Evolutionary conservation across 345 rosid species (phyloP), one percentile per base, ranked within the genome.

Genomic region (Cardamine chenopodiifolia): DNA sequence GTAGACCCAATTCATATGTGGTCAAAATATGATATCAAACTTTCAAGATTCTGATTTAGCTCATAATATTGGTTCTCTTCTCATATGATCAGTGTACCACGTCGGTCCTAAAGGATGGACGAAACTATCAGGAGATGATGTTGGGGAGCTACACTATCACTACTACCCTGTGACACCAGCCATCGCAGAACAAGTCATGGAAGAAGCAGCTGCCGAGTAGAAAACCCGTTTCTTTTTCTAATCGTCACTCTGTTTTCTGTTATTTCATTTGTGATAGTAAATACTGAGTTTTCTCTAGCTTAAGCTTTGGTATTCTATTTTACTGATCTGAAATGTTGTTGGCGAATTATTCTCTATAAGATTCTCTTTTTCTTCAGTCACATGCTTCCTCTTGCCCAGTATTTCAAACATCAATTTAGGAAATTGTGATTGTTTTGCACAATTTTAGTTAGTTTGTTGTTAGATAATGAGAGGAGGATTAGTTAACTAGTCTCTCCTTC

Each of bases 31-130:
- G 49, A 28, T 63, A 55, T 42, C 18, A 20, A 71, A 58, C 55
- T 40, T 37, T 37, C 17, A 56, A 56, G 68, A 64, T 64, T 49
- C 37, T 37, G 29, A 55, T 7, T 59, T 39, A 55, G 32, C 63
- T 65, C 35, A 23, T 12, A 11, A 26, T 7, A 12, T 79, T 20
- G 42, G 6, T 23, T 74, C 34, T 72, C 52, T 59, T 70, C 26
- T 71, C 57, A 17, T 72, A 52, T 78, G 73, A 66, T 45, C 94
- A 96, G 99, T 96, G 70, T 96, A 92, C 79, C 69, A 96, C 25
- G 99, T 96, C 10, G 99, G 99, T 58, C 95, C 98, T 7, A 63
- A 76, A 26, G 98, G 99, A 75, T 96, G 98, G 99, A 96, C 78
- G 84, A 96, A 96, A 80, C 83, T 92, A 14, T 89, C 98, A 2